phyloP scores from a whole-genome alignment of 805 yeast species.

The Saccharomycopsis malanga region DNA sequence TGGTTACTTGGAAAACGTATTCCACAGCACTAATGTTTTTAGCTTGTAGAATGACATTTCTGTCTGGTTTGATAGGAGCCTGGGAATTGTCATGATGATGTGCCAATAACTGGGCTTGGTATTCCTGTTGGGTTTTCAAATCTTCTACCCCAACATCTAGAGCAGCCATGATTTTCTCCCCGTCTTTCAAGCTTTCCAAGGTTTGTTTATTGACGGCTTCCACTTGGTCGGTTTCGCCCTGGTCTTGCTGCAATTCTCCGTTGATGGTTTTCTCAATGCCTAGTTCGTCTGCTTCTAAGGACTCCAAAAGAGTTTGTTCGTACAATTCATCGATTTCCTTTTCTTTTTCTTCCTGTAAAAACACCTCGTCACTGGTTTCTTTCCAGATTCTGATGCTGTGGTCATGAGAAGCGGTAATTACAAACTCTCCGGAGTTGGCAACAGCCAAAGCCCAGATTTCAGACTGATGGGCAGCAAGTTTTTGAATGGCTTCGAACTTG shows the following conservation, averaged over 20 bases:
- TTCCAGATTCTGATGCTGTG: conserved; percentile 91
- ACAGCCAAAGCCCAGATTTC: conserved; percentile 94
- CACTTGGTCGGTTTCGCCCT: conserved; percentile 43
- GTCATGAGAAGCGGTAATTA: conserved; percentile 86
- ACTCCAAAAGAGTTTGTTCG: conserved; percentile 69
- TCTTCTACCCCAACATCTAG: conserved; percentile 76
- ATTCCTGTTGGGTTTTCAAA: conserved; percentile 47
- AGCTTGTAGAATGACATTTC: conserved; percentile 69
- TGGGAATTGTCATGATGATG: conserved; percentile 25
- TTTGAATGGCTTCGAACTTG: conserved; percentile 90
- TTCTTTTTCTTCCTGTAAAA: conserved; percentile 93
- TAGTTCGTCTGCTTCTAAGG: conserved; percentile 55
- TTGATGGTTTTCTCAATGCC: conserved; percentile 34
- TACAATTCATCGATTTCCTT: conserved; percentile 90
- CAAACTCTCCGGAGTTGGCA: conserved; percentile 59
- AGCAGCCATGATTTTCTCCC: conserved; percentile 89
- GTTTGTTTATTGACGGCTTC: conserved; percentile 76
- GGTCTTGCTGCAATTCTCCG: conserved; percentile 32
- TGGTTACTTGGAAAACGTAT: conserved; percentile 66
- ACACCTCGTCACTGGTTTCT: conserved; percentile 91
- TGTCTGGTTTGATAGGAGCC: conserved; percentile 53
- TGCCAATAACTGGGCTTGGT: conserved; percentile 33
- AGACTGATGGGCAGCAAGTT: conserved; percentile 76
- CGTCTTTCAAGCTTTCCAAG: conserved; percentile 85
- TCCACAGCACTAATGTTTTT: conserved; percentile 58